phyloP scores from a whole-genome alignment of 208 protist species.

The Leishmania major region DNA sequence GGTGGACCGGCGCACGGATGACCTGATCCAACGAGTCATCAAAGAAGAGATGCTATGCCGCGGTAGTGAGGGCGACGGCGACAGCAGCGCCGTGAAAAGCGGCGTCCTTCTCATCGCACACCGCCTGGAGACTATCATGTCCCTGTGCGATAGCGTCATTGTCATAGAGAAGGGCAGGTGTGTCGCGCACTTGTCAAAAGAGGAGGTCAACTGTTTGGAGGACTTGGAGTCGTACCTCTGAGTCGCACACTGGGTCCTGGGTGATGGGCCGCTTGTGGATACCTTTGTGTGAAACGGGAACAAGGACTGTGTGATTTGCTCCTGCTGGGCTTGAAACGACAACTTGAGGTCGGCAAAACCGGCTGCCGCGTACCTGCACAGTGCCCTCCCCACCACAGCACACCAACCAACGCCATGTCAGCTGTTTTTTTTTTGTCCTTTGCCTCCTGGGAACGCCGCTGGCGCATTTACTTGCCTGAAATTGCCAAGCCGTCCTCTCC shows the following conservation, averaged over 20 bases:
- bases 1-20: slow-evolving; percentile 84
- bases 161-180: slow-evolving; percentile 69
- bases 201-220: slow-evolving; percentile 43
- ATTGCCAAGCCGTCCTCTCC: background rate
- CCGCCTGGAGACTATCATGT: slow-evolving; percentile 94
- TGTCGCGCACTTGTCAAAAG: slow-evolving; percentile 51
- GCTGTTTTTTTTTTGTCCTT: background rate
- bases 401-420: background rate
- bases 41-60: slow-evolving; percentile 58
- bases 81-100: slow-evolving; percentile 32
- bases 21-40: slow-evolving; percentile 93
- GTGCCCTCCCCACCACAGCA: too few species aligned
- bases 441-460: background rate
- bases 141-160: slow-evolving; percentile 91
- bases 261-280: background rate
- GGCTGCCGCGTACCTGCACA: background rate
- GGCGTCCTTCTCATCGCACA: slow-evolving; percentile 97
- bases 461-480: background rate
- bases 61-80: slow-evolving; percentile 1
- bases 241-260: background rate
- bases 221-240: slow-evolving; percentile 62
- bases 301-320: background rate
- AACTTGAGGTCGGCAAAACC: background rate
- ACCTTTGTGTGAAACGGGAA: background rate
- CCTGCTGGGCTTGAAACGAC: background rate